A percentile compares a stretch with the other conserved stretches of the same genome.
Evolutionary conservation across 2,329 filamentous ascomycete species (phyloP).

Genomic region (Calycina herbarum): DNA sequence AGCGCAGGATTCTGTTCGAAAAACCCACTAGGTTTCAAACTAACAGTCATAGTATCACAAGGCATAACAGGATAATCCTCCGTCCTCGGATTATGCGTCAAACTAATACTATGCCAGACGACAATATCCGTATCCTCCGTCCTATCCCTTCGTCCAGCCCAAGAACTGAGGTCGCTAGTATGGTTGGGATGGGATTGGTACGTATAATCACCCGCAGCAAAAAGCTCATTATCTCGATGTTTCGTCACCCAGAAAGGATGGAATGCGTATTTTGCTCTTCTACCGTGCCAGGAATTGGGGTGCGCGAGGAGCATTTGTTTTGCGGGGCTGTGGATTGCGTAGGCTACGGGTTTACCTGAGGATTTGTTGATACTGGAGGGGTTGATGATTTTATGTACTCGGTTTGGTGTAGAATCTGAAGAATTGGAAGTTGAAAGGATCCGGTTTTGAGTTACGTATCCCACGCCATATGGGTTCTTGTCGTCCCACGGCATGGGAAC

Average conservation of each 20-base stretch:
- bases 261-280: slow-evolving; percentile 81
- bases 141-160: slow-evolving; percentile 79
- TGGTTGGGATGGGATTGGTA: slow-evolving; percentile 34
- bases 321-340: slow-evolving; percentile 84
- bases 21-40: slow-evolving; percentile 51
- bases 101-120: slow-evolving; percentile 83
- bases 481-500: slow-evolving; percentile 45
- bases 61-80: slow-evolving; percentile 93
- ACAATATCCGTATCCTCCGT: slow-evolving; percentile 86
- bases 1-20: slow-evolving; percentile 51
- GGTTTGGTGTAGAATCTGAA: slow-evolving; percentile 50
- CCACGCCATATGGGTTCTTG: slow-evolving; percentile 54
- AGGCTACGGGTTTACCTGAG: slow-evolving; percentile 78
- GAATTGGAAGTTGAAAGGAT: slow-evolving; percentile 37
- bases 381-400: slow-evolving; percentile 89
- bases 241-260: slow-evolving; percentile 86
- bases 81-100: slow-evolving; percentile 82
- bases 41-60: slow-evolving; percentile 75
- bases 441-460: slow-evolving; percentile 43
- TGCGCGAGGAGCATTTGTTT: slow-evolving; percentile 76
- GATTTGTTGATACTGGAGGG: slow-evolving; percentile 76
- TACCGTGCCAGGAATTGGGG: slow-evolving; percentile 79
- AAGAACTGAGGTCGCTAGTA: slow-evolving; percentile 51
- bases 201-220: slow-evolving; percentile 38
- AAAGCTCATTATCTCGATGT: slow-evolving; percentile 57